These are phyloP conservation scores for Phytophthora quininea DNA, from an alignment of 352 stramenopile genomes.

Conservation along the genomic window DNA sequence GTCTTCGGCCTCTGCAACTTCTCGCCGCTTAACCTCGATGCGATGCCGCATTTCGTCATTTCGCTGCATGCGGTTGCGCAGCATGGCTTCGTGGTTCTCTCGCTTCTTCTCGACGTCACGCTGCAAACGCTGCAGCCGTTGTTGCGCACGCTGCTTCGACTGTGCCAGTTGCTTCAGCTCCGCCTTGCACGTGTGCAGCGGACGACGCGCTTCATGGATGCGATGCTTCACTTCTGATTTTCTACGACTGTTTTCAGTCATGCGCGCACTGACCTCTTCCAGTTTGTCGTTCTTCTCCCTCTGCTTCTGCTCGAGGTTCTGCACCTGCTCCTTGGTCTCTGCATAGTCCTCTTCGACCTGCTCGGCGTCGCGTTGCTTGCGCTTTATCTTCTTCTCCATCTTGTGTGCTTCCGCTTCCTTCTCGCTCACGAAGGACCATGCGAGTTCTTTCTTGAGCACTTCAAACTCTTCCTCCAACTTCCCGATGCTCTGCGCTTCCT, in stretches of 20 bases:
- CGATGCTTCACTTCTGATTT: slow-evolving; percentile 62
- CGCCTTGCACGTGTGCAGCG: slow-evolving; percentile 68
- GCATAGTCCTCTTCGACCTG: slow-evolving; percentile 47
- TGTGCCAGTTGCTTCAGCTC: slow-evolving; percentile 67
- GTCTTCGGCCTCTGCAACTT: slow-evolving; percentile 44
- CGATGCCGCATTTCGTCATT: slow-evolving; percentile 64
- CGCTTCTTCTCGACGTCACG: slow-evolving; percentile 61
- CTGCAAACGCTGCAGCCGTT: slow-evolving; percentile 56
- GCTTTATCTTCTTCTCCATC: slow-evolving; percentile 60
- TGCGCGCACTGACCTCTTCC: slow-evolving; percentile 51
- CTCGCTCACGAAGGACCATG: slow-evolving; percentile 83
- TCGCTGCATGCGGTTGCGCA: slow-evolving; percentile 60
- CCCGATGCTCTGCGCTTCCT: slow-evolving; percentile 81
- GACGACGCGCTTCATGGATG: slow-evolving; percentile 68
- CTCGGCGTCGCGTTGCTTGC: slow-evolving; percentile 53
- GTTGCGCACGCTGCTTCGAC: slow-evolving; percentile 55
- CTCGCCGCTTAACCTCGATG: slow-evolving; percentile 54
- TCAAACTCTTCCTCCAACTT: slow-evolving; percentile 76
- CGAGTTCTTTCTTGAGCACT: slow-evolving; percentile 77
- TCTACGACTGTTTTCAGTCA: slow-evolving; percentile 45
- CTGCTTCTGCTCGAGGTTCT: slow-evolving; percentile 62
- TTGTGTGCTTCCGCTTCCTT: slow-evolving; percentile 61
- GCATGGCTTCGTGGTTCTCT: slow-evolving; percentile 58
- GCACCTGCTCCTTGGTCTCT: slow-evolving; percentile 52
- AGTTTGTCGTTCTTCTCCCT: slow-evolving; percentile 71